Conservation (phyloP, 352 stramenopile species). For the Phytophthora boehmeriae region DNA sequence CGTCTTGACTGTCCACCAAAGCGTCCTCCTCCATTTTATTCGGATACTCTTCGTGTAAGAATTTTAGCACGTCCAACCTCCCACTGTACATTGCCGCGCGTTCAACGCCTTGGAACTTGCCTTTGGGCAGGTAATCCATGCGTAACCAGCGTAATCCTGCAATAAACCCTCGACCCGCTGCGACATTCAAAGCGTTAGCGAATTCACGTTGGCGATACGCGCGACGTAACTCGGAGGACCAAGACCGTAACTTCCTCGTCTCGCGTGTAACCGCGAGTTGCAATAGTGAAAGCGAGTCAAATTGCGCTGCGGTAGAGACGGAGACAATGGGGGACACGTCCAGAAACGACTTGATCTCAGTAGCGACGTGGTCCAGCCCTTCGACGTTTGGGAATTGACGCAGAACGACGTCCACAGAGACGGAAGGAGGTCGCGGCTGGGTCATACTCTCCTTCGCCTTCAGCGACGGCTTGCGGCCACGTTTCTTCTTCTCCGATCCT, state of each 20-base stretch:
- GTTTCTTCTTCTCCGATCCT: slow-evolving; percentile 36
- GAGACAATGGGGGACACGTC: slow-evolving; percentile 42
- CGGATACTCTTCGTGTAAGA: slow-evolving; percentile 38
- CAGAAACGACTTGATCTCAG: slow-evolving; percentile 31
- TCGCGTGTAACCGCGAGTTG: slow-evolving; percentile 33
- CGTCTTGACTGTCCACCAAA: slow-evolving; percentile 40
- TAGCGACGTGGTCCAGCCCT: slow-evolving; percentile 33
- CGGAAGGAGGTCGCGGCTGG: slow-evolving; percentile 17
- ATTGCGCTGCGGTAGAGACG: slow-evolving; percentile 29
- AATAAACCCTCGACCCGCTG: slow-evolving; percentile 29
- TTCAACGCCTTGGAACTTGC: slow-evolving; percentile 42
- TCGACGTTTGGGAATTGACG: slow-evolving; percentile 23
- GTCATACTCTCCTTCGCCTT: slow-evolving; percentile 35
- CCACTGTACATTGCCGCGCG: slow-evolving; percentile 43
- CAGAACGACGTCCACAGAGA: slow-evolving; percentile 39
- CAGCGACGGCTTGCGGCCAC: slow-evolving; percentile 44
- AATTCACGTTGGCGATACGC: slow-evolving; percentile 48
- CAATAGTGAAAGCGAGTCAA: slow-evolving; percentile 28
- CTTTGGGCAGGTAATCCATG: slow-evolving; percentile 35
- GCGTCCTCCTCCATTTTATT: slow-evolving; percentile 45
- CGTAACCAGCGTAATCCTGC: slow-evolving; percentile 37
- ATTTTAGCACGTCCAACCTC: slow-evolving; percentile 38
- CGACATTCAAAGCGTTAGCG: slow-evolving; percentile 33
- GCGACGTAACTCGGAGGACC: slow-evolving; percentile 46
- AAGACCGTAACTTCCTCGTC: slow-evolving; percentile 30